Evolutionary conservation across 345 rosid species (phyloP).

Genomic region (Kandelia obovata): DNA sequence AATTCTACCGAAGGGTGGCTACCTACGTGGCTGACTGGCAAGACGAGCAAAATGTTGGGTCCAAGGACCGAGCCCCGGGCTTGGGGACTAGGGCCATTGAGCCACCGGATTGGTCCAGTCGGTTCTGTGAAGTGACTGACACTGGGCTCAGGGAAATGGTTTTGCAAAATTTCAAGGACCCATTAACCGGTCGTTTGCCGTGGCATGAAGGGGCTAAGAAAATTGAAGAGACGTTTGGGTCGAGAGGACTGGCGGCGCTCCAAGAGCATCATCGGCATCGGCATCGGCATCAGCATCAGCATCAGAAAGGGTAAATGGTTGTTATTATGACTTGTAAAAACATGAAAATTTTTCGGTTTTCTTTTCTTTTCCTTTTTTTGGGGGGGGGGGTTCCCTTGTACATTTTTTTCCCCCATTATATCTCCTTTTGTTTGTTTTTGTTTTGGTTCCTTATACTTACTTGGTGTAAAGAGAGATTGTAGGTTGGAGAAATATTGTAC

Average conservation of each 20-base stretch:
- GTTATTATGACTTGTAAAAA: not conserved
- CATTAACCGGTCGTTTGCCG: slow-evolving; percentile 36
- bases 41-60: slow-evolving; percentile 60
- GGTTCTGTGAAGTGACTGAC: slow-evolving; percentile 76
- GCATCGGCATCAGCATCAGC: too few relatives aligned
- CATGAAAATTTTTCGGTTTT: not conserved
- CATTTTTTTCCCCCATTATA: too few relatives aligned
- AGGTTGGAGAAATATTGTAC: too few relatives aligned
- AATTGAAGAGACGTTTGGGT: not conserved
- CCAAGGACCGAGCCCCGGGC: slow-evolving; percentile 84
- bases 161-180: slow-evolving; percentile 34
- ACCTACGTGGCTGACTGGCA: slow-evolving; percentile 92
- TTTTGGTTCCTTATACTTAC: too few relatives aligned
- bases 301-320: not conserved
- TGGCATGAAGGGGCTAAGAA: slow-evolving; percentile 41
- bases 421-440: too few relatives aligned
- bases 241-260: not conserved
- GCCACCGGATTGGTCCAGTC: slow-evolving; percentile 66
- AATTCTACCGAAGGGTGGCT: slow-evolving; percentile 81
- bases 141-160: slow-evolving; percentile 62
- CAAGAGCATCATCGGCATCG: not conserved
- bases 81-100: slow-evolving; percentile 74
- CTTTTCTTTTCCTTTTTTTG: not conserved
- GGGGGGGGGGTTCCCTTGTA: too few relatives aligned
- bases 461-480: too few relatives aligned